Evolutionary conservation across 257 asterid species (phyloP), one percentile per base, ranked within the genome.

Genomic region (Solanum neorickii): DNA sequence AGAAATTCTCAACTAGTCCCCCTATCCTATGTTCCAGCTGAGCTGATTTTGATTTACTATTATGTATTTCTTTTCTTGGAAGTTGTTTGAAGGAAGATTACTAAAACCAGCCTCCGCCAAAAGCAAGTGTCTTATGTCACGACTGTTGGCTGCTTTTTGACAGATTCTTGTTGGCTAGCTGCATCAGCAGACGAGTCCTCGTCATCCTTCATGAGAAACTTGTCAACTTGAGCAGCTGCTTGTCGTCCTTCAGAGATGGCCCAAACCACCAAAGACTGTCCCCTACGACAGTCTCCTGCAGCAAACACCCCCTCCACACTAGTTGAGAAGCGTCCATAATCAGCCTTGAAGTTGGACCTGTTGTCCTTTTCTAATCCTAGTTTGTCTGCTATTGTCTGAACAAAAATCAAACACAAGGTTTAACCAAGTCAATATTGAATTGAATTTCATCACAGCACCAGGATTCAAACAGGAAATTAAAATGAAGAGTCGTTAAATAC

Each of bases 181-280:
- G 74, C 15, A 23, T 74, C 77, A 18, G 12, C n/a, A 16, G 68
- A 33, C 46, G 83, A 76, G 8, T 89, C 93, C 1, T 49, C 84
- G 23, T 88, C 94, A 8, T 92, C 95, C 82, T 90, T 90, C 91
- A 89, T 87, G 85, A 97, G 98, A 86, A 84, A 96, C 72, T 92
- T 92, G 93, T 97, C 99, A 2, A 96, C 98, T 88, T 94, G 99
- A 14, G 99, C 91, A 25, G 99, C 99, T 62, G 99, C 94, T 88
- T 95, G 98, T 68, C 99, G 91, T 80, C 99, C 99, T 93, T 97
- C 99, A 2, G 93, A 89, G 85, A 97, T 97, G 23, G 99, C 99
- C 99, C 99, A 97, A 35, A 97, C 99, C 70, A 97, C 99, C 59
- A 97, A 93, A 52, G 99, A 97, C 49, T 97, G 99, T 2, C 99